A percentile compares a stretch with the other conserved stretches of the same genome.
phyloP scores from a whole-genome alignment of 345 rosid genomes.

The Brassica napus region DNA sequence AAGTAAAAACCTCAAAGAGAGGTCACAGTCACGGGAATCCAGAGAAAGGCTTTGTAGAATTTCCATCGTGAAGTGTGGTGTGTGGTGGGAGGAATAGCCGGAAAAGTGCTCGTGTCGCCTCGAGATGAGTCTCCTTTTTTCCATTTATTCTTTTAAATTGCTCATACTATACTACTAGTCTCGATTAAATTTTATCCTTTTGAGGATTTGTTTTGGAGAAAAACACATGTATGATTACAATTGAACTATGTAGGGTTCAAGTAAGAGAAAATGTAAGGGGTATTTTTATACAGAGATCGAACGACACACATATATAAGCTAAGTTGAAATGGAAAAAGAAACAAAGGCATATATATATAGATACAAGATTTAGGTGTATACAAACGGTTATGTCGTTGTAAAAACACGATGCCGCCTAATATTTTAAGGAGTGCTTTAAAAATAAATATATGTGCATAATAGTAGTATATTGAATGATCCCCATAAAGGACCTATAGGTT shows the following conservation, averaged over 20 bases:
- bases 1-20: constrained; percentile 3
- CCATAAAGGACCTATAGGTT: constrained; percentile 36
- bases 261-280: background rate
- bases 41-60: constrained; percentile 53
- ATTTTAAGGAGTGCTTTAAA: constrained; percentile 14
- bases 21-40: constrained; percentile 55
- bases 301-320: background rate
- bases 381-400: constrained; percentile 11
- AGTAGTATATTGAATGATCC: constrained; percentile 29
- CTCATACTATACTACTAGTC: background rate
- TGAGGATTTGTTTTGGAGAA: constrained; percentile 16
- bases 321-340: background rate
- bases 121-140: constrained; percentile 45
- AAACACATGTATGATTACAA: background rate
- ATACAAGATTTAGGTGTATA: background rate
- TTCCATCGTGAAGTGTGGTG: constrained; percentile 46
- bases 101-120: constrained; percentile 99
- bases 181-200: constrained; percentile 17
- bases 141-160: constrained; percentile 10
- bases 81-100: constrained; percentile 84
- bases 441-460: background rate
- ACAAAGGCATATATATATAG: background rate
- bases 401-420: constrained; percentile 34
- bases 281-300: background rate
- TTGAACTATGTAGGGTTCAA: background rate